phyloP scores from a whole-genome alignment of 75 land plant genomes.

The Azolla pinnata region DNA sequence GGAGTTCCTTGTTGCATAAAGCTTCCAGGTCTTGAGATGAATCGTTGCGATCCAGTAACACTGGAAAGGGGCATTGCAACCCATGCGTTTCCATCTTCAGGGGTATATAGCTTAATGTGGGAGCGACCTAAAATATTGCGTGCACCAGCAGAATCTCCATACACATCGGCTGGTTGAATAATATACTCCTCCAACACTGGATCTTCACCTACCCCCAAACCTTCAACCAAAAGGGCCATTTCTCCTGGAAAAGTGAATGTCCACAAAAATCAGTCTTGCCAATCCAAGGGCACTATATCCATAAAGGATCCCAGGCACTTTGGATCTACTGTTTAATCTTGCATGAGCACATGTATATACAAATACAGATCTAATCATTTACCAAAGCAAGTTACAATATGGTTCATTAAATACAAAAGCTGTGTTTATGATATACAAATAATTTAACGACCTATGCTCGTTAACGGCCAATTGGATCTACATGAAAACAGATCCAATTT shows the following conservation, averaged over 20 bases:
- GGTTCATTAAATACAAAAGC: background rate
- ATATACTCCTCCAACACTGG: slow-evolving; percentile 74
- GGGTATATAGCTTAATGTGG: slow-evolving; percentile 49
- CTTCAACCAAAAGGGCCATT: slow-evolving; percentile 85
- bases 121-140: slow-evolving; percentile 28
- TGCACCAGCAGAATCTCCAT: slow-evolving; percentile 20
- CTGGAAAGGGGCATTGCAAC: slow-evolving; percentile 62
- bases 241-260: slow-evolving; percentile 39
- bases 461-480: background rate
- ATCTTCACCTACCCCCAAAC: slow-evolving; percentile 67
- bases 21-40: slow-evolving; percentile 52
- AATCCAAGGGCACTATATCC: background rate
- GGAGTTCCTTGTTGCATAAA: slow-evolving; percentile 17
- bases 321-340: background rate
- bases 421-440: too few species aligned
- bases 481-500: background rate
- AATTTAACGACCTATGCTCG: background rate
- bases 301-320: background rate
- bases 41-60: slow-evolving; percentile 18
- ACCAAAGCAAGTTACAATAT: background rate
- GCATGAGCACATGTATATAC: too few species aligned
- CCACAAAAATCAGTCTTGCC: background rate
- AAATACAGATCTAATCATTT: background rate
- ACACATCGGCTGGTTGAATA: slow-evolving; percentile 55
- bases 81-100: slow-evolving; percentile 76